These are phyloP conservation scores for Elaphomyces granulatus DNA, from an alignment of 495 filamentous ascomycete species.

Conservation along the genomic window DNA sequence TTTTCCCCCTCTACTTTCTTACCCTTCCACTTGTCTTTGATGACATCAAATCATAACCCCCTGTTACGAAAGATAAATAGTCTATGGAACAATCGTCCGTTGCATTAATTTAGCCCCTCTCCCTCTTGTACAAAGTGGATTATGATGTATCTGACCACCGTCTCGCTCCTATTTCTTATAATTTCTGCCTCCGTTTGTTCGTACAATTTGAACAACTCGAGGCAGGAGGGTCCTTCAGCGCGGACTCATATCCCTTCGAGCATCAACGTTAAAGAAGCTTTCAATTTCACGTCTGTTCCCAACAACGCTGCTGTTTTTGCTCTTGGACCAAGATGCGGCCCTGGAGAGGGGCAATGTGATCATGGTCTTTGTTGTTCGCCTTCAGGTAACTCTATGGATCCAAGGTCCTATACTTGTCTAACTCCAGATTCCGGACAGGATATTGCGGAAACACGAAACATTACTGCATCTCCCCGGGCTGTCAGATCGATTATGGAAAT, in stretches of 20 bases:
- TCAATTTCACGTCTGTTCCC: conserved; percentile 3
- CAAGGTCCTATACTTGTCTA: not conserved
- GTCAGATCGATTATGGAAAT: conserved; percentile 49
- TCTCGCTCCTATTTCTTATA: conserved; percentile 7
- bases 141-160: too few species aligned
- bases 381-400: conserved; percentile 34
- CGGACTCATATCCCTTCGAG: too few species aligned
- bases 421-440: conserved; percentile 14
- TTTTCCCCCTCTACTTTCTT: conserved; percentile 9
- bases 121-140: too few species aligned
- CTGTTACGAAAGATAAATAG: too few species aligned
- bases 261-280: too few species aligned
- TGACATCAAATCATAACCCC: too few species aligned
- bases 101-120: too few species aligned
- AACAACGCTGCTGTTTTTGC: conserved; percentile 1
- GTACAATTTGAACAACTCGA: too few species aligned
- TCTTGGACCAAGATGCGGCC: conserved; percentile 22
- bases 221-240: too few species aligned
- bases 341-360: conserved; percentile 35
- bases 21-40: not conserved
- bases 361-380: conserved; percentile 48
- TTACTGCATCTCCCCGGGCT: conserved; percentile 57
- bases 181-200: conserved; percentile 6
- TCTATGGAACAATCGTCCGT: too few species aligned
- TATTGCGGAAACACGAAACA: conserved; percentile 45